Evolutionary conservation across 371 early-diverging fungal genomes (phyloP), one percentile per base, ranked within the genome.

Genomic region (Lichtheimia ramosa): DNA sequence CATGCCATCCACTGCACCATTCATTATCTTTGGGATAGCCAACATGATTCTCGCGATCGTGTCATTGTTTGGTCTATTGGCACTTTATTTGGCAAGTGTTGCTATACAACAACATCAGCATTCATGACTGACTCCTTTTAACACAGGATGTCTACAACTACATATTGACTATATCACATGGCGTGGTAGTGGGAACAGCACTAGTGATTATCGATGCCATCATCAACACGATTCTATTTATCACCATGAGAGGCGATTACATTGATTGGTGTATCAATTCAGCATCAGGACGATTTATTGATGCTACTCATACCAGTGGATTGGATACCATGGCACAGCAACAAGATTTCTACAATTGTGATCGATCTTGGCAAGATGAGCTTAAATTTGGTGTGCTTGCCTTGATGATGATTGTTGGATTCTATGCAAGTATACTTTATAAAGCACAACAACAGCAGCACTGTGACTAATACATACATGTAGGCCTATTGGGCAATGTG

Each of bases 361-460:
- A 57, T 14, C 56, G 61, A 21, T 54, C 58, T 8, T 65, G 65
- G 65, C 51, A 65, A 54, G 61, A 61, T 40, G 65, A 65, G 48
- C 28, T 61, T 13, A 65, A 65, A 18, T 65, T 65, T 49, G 51
- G 57, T 3, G 34, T 65, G n/a, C 27, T 65, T 27, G 27, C 52
- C 5, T 48, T 43, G 21, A 25, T 61, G n/a, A 51, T 65, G 41
- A 65, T 65, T 55, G 41, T 60, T 27, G 24, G 46, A 3, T 57
- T 65, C 24, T 65, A 65, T 58, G 65, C 34, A 65, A 43, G 59
- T 48, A 24, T n/a, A n/a, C n/a, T n/a, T n/a, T n/a, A n/a, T n/a
- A n/a, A n/a, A n/a, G n/a, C n/a, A n/a, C n/a, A n/a, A n/a, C n/a
- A n/a, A n/a, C n/a, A n/a, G n/a, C n/a, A n/a, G n/a, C n/a, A n/a